Conservation (phyloP, 495 filamentous ascomycete genomes). For the Penicillium coprophilum region DNA sequence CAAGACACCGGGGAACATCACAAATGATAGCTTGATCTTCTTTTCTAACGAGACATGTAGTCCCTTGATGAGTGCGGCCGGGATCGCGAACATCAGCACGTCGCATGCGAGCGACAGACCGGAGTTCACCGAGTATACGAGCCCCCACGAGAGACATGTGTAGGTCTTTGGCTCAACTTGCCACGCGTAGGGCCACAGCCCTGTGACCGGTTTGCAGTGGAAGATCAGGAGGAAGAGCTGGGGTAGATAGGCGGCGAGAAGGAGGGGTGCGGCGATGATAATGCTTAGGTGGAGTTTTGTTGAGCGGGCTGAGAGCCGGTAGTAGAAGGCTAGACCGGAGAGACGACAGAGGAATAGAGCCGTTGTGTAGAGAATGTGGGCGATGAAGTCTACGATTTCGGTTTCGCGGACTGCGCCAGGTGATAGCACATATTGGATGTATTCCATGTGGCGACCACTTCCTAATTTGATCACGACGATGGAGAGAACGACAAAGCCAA, state of each 20-base stretch:
- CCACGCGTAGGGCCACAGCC: constrained; percentile 48
- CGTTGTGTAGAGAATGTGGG: constrained; percentile 49
- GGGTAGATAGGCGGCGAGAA: constrained; percentile 39
- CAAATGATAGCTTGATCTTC: constrained; percentile 39
- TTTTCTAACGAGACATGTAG: constrained; percentile 35
- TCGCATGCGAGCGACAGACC: constrained; percentile 44
- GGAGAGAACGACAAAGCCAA: constrained; percentile 38
- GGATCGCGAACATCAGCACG: constrained; percentile 45
- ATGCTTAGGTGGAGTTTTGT: constrained; percentile 36
- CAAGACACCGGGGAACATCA: constrained; percentile 49
- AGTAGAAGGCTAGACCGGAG: constrained; percentile 51
- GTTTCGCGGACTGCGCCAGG: constrained; percentile 34
- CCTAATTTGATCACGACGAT: constrained; percentile 46
- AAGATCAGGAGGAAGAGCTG: constrained; percentile 48
- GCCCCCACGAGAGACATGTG: constrained; percentile 42
- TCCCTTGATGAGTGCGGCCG: constrained; percentile 39
- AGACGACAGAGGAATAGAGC: constrained; percentile 47
- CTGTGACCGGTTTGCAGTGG: constrained; percentile 47
- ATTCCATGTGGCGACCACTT: constrained; percentile 47
- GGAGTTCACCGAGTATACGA: constrained; percentile 47
- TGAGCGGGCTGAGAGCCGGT: constrained; percentile 37
- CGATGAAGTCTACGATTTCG: constrained; percentile 46
- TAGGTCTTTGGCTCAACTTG: constrained; percentile 33
- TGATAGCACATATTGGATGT: constrained; percentile 47
- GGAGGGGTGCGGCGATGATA: constrained; percentile 31